Conservation (phyloP, 768 basidiomycete genomes). For the Tylopilus plumbeoviolaceoides region DNA sequence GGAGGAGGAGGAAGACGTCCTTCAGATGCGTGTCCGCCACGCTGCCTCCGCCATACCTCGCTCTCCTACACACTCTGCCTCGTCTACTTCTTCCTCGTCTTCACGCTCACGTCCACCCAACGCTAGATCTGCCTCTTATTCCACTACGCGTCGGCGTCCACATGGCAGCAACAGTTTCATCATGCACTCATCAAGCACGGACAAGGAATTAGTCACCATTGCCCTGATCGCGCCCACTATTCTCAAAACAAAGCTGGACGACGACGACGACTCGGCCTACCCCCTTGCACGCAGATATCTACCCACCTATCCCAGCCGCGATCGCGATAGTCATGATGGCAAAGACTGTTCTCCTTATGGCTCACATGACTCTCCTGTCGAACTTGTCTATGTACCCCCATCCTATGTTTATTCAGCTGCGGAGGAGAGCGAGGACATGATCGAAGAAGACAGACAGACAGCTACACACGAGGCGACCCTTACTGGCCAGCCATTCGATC, state of each 20-base stretch:
- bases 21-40: constrained; percentile 57
- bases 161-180: constrained; percentile 44
- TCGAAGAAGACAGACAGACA: constrained; percentile 17
- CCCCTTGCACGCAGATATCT: constrained; percentile 11
- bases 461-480: constrained; percentile 16
- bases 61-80: constrained; percentile 39
- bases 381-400: constrained; percentile 70
- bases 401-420: constrained; percentile 25
- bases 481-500: constrained; percentile 7
- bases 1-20: constrained; percentile 50
- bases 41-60: constrained; percentile 23
- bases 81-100: constrained; percentile 22
- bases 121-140: constrained; percentile 27
- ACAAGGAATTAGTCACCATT: constrained; percentile 61
- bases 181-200: constrained; percentile 29
- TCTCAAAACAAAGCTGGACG: constrained; percentile 71
- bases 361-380: constrained; percentile 50
- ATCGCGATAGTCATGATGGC: constrained; percentile 3
- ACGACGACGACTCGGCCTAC: constrained; percentile 39
- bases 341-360: constrained; percentile 14
- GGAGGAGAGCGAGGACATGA: constrained; percentile 18
- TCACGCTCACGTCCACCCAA: constrained; percentile 28
- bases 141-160: constrained; percentile 6
- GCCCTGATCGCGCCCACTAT: constrained; percentile 76
- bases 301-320: constrained; percentile 5